Conservation (phyloP, 2,329 filamentous ascomycete genomes). For the Pyrenochaeta sp. region DNA sequence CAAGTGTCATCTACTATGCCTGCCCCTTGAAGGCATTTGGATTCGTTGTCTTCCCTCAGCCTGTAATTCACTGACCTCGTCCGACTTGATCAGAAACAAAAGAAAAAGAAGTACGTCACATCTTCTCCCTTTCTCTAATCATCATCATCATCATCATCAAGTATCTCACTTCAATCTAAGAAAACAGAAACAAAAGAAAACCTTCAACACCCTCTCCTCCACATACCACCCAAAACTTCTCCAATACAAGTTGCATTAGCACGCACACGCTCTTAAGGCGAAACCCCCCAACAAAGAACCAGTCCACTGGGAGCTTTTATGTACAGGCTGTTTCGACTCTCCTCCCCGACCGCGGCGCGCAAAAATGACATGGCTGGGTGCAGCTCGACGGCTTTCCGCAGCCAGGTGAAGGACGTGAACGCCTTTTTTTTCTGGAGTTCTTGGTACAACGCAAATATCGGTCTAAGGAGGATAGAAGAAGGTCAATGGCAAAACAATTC, state of each 20-base stretch:
- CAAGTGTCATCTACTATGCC: slow-evolving; percentile 3
- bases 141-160: too few relatives aligned
- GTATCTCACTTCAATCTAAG: too few relatives aligned
- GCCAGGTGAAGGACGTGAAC: slow-evolving; percentile 3
- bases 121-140: background rate
- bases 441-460: background rate
- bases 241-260: background rate
- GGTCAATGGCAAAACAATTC: background rate
- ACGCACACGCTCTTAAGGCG: background rate
- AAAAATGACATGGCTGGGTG: slow-evolving; percentile 1
- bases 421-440: slow-evolving; percentile 4
- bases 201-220: background rate
- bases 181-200: slow-evolving; percentile 1
- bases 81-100: slow-evolving; percentile 4
- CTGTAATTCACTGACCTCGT: background rate
- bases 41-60: background rate
- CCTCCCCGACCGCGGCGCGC: slow-evolving; percentile 2
- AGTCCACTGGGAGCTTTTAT: background rate
- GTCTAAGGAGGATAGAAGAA: background rate
- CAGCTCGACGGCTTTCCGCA: background rate
- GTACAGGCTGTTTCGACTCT: slow-evolving; percentile 9
- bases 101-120: too few relatives aligned
- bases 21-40: slow-evolving; percentile 4
- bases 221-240: background rate
- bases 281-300: slow-evolving; percentile 4